phyloP scores from a whole-genome alignment of 257 asterid species.

The Solanum bukasovii region DNA sequence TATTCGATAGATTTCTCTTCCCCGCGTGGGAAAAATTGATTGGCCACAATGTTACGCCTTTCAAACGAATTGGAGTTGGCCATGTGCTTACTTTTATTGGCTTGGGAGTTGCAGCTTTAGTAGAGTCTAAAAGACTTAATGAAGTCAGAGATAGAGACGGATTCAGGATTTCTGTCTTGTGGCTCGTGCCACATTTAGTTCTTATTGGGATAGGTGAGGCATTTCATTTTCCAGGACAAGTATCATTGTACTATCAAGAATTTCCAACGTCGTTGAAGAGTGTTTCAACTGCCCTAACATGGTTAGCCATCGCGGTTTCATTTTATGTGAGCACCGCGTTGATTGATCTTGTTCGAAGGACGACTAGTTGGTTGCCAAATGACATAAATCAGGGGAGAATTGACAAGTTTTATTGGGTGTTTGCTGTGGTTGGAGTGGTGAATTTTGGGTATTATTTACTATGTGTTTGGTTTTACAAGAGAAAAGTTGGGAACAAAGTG shows the following conservation, averaged over 20 bases:
- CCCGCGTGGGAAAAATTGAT: background rate
- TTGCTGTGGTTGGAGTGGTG: background rate
- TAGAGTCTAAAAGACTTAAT: conserved; percentile 41
- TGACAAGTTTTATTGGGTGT: conserved; percentile 17
- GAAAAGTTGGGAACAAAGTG: background rate
- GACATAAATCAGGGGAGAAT: conserved; percentile 17
- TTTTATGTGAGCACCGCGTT: background rate
- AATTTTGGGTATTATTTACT: conserved; percentile 8
- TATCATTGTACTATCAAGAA: conserved; percentile 49
- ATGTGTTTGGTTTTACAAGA: conserved; percentile 1
- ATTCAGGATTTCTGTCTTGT: conserved; percentile 31
- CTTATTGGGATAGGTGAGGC: conserved; percentile 51
- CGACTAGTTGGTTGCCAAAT: conserved; percentile 15
- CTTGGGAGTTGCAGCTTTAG: conserved; percentile 46
- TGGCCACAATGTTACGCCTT: background rate
- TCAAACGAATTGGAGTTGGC: conserved; percentile 11
- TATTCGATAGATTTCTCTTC: background rate
- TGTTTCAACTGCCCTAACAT: conserved; percentile 48
- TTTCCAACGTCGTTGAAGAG: conserved; percentile 43
- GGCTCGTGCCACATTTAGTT: conserved; percentile 37
- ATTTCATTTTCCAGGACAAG: conserved; percentile 51
- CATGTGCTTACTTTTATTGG: conserved; percentile 11
- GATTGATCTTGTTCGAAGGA: conserved; percentile 1
- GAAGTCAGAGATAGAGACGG: background rate
- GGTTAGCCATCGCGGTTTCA: conserved; percentile 29